These are phyloP conservation scores for Aspergillus sp. DNA, from an alignment of 2,329 filamentous ascomycete species.

Conservation along the genomic window DNA sequence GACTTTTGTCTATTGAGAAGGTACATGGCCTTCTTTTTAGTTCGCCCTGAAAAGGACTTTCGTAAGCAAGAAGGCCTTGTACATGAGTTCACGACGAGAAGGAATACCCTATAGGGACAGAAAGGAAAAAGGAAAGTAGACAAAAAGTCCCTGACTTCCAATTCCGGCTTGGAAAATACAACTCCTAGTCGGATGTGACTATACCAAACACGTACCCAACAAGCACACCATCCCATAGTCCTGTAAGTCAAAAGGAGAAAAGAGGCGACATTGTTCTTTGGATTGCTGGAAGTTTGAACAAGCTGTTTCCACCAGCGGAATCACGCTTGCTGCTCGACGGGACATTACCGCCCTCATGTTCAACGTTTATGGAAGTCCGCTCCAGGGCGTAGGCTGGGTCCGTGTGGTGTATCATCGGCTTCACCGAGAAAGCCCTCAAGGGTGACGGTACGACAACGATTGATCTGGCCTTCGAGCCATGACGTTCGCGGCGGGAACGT, in stretches of 20 bases:
- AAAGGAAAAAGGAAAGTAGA: background rate
- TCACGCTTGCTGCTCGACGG: background rate
- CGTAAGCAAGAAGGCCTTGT: too few relatives aligned
- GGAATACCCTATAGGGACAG: background rate
- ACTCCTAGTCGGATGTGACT: background rate
- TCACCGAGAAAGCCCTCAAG: slow-evolving; percentile 12
- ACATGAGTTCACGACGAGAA: background rate
- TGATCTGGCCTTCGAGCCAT: slow-evolving; percentile 16
- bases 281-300: slow-evolving; percentile 20
- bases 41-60: too few relatives aligned
- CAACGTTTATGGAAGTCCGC: background rate
- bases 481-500: slow-evolving; percentile 7
- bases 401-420: slow-evolving; percentile 1
- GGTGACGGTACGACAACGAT: slow-evolving; percentile 21
- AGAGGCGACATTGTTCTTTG: slow-evolving; percentile 20
- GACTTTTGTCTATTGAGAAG: too few relatives aligned
- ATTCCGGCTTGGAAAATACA: background rate
- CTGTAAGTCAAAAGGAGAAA: slow-evolving; percentile 11
- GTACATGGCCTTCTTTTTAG: too few relatives aligned
- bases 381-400: background rate
- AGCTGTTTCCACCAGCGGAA: background rate
- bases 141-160: background rate
- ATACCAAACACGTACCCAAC: background rate
- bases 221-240: background rate
- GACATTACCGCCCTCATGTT: background rate